Evolutionary conservation across 2,329 filamentous ascomycete genomes (phyloP), one percentile per base, ranked within the genome.

Genomic region (Apiospora aurea): DNA sequence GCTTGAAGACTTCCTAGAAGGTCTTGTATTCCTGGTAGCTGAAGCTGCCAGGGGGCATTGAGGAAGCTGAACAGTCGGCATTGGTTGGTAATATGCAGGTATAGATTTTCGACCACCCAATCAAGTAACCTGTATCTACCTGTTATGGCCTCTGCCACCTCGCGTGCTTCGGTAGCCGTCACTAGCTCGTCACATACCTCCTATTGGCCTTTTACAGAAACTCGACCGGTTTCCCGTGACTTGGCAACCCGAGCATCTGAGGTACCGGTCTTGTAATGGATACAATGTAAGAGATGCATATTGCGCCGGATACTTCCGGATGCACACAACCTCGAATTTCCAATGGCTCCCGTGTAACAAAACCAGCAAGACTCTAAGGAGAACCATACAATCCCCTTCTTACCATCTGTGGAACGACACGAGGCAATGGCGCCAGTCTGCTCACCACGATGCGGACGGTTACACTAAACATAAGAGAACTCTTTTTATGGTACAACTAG

Each of bases 401-500:
- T 11, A 38, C 57, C 57, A 18, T 41, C 57, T 64, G 16, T 34
- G 34, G 34, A n/a, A 64, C 26, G 26, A 18, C 34, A 64, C 29
- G 38, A 34, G 34, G 34, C 29, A 10, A 64, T 41, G 16, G 57
- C 21, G 41, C 38, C 34, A 14, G 34, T 41, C 29, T 64, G 57
- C 13, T 64, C 57, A 64, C 57, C 57, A 64, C 57, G 34, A 24
- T 64, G 41, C 57, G 57, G 57, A 64, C 57, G 41, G 57, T n/a
- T 14, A 64, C 18, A 41, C 57, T 64, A 64, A 80, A 80, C 78
- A 78, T 76, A 80, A 75, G 77, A 75, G 76, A 79, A 81, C 76
- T 78, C 79, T 77, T 86, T 86, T 85, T 87, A 87, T 87, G 85
- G 81, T 87, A 87, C 85, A 87, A 78, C 84, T 85, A 86, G 83